Base-by-base conservation (phyloP, 176 grass and related monocot species). In the Otatea glauca region DNA sequence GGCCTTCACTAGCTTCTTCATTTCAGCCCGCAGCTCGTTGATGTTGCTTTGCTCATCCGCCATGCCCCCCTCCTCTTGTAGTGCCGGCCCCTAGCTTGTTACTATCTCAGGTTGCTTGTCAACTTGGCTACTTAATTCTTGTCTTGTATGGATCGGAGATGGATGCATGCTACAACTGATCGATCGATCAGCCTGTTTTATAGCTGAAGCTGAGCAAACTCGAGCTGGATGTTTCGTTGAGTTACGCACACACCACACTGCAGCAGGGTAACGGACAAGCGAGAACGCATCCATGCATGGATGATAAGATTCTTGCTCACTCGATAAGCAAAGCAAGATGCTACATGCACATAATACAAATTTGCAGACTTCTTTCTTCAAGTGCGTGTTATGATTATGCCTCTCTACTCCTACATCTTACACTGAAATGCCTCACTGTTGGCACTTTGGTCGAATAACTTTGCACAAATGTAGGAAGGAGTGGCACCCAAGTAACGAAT, bases 261-360 rank as follows among this genome's bases (percentile, higher is more conserved):
- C 50, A 54, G 17, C 44, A 47, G 18, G 51, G 48, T 50, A 3
- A 50, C 48, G 14, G 48, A 7, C 18, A 20, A 20, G 18, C 53
- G 20, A 17, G 11, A 48, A 48, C 2, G 53, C 53, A 54, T n/a
- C n/a, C n/a, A n/a, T 20, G 51, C 6, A 21, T 20, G 53, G 51
- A 18, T 32, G 10, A 6, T 61, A 42, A 88, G 84, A 86, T 83
- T 83, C 73, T 90, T 86, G 56, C 88, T 86, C 79, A 0, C 4
- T 78, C 42, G 12, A 42, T 16, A 49, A 73, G 84, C 78, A 90
- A 90, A 78, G 88, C 78, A 8, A 72, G 71, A 86, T 86, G 71
- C 82, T 2, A 7, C 50, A 29, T n/a, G 18, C 0, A 20, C 4
- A 21, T 7, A 21, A 68, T 62, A 49, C 64, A 60, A 0, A 39